Percentiles rank a stretch among this genome's conserved stretches.
These are phyloP conservation scores for Kwoniella dejecticola DNA, from an alignment of 768 basidiomycete genomes.

Conservation along the genomic window DNA sequence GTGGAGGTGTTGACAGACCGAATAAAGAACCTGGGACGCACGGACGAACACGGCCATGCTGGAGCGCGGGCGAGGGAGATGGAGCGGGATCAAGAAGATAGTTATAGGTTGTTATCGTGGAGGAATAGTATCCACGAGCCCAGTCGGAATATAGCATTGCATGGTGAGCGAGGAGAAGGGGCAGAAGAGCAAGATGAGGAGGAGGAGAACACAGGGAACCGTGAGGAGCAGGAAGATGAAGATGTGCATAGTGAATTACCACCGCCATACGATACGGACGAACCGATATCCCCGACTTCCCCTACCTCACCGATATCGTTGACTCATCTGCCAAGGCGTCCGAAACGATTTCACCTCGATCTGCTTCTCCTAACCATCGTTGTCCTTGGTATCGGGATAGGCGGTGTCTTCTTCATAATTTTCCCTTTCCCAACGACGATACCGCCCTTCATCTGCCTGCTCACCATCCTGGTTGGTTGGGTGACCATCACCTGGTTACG, in stretches of 20 bases:
- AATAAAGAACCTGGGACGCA: background rate
- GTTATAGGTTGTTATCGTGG: slow-evolving; percentile 6
- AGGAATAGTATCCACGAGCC: slow-evolving; percentile 5
- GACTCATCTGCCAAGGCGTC: background rate
- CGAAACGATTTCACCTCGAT: background rate
- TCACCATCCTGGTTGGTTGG: slow-evolving; percentile 14
- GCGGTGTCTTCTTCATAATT: slow-evolving; percentile 2
- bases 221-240: background rate
- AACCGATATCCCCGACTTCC: background rate
- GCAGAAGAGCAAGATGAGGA: no score
- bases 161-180: background rate
- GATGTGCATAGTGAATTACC: slow-evolving; percentile 1
- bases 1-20: slow-evolving; percentile 8
- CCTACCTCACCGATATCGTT: background rate
- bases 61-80: no score
- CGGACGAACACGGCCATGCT: background rate
- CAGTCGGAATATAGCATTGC: background rate
- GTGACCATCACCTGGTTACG: slow-evolving; percentile 4
- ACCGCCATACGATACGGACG: slow-evolving; percentile 3
- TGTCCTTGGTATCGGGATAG: background rate
- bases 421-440: slow-evolving; percentile 38
- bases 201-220: background rate
- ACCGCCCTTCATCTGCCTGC: slow-evolving; percentile 18
- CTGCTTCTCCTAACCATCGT: background rate
- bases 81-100: slow-evolving; percentile 9